Base-by-base conservation (phyloP, 176 grass and related monocot genomes). In the Bolboschoenus planiculmis region DNA sequence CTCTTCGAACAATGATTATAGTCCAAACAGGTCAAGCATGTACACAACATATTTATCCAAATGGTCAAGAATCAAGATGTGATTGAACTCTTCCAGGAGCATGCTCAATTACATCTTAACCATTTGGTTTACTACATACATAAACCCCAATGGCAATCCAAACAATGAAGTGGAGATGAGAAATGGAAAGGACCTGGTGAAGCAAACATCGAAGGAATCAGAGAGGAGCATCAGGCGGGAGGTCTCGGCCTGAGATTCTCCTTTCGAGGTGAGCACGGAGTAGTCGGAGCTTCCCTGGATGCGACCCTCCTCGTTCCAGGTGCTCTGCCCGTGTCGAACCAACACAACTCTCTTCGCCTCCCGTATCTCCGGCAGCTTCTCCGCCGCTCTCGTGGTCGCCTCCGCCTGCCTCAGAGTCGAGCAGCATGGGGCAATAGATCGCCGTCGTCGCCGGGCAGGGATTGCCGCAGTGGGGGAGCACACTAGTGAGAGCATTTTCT, bases 281-380 rank as follows among this genome's bases (percentile, higher is more conserved):
- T 61, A 2, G 84, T 98, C 89, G 87, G 90, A 98, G 87, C 95
- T 91, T 43, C 95, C 92, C 85, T 97, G 96, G 87, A 98, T 98
- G 78, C 96, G 90, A 0, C 92, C 95, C 33, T 98, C 90, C 56
- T 90, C 95, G 67, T 98, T 98, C 92, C 95, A 95, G 7, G 95
- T 98, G 95, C 95, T 98, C 88, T 98, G 95, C 53, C 95, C 95
- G 65, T 98, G 95, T 81, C 95, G 84, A 90, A 98, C 92, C 77
- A 98, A 86, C 85, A 90, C 92, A 75, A 98, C 95, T 84, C 92
- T 78, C 79, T 97, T 97, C 74, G 90, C 87, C 87, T 87, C 87
- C 75, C 76, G 78, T 39, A 94, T 37, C 42, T 44, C 61, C 71
- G 82, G 84, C 3, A 90, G 86, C 78, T 54, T 36, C 20, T 81